Percentiles rank a stretch among this genome's conserved stretches.
Evolutionary conservation across 805 yeast species (phyloP).

Genomic region (Lachancea cidri): DNA sequence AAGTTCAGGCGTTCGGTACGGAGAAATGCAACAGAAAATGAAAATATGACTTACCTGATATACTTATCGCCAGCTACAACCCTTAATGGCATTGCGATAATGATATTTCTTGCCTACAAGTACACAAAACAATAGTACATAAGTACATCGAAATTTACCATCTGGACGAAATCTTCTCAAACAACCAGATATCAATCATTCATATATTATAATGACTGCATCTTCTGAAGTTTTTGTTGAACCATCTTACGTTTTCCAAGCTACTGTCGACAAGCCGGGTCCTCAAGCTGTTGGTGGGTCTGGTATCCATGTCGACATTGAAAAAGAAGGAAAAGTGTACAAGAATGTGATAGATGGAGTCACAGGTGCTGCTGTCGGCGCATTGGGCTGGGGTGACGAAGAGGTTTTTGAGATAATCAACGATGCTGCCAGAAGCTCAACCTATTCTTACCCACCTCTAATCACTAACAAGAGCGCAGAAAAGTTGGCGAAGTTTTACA

Average conservation of each 20-base stretch:
- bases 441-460: constrained; percentile 35
- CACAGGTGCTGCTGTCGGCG: constrained; percentile 53
- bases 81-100: no score
- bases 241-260: constrained; percentile 45
- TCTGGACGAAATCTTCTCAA: no score
- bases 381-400: constrained; percentile 42
- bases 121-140: no score
- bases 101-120: no score
- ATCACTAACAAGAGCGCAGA: constrained; percentile 39
- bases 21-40: no score
- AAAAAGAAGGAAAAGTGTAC: constrained; percentile 37
- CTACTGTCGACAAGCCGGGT: constrained; percentile 34
- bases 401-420: constrained; percentile 32
- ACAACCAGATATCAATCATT: no score
- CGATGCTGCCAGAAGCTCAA: constrained; percentile 35
- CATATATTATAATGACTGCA: no score
- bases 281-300: constrained; percentile 40
- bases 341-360: constrained; percentile 38
- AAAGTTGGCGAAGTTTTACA: constrained; percentile 38
- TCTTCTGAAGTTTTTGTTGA: no score
- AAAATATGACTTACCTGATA: no score
- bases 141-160: no score
- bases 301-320: constrained; percentile 39
- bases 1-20: no score
- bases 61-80: no score